Conservation (phyloP, 2,329 filamentous ascomycete species). For the Stachybotrys chartarum region DNA sequence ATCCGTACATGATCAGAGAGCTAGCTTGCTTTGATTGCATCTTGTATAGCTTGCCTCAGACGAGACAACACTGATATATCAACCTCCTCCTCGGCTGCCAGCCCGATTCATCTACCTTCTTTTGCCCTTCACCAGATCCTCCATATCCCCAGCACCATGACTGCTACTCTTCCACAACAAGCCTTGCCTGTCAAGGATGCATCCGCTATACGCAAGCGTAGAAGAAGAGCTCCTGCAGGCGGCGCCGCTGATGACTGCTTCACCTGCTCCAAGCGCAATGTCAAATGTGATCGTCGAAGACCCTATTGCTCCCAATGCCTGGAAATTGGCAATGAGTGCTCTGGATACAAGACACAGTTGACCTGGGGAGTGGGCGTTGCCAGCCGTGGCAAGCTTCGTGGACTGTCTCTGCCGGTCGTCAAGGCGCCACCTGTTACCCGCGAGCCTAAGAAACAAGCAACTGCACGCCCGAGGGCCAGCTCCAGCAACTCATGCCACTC, state of each 20-base stretch:
- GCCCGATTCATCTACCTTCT: background rate
- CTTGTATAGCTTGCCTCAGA: background rate
- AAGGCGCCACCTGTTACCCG: conserved; percentile 49
- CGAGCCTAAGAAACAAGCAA: conserved; percentile 39
- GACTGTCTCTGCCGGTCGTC: conserved; percentile 68
- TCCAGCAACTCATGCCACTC: background rate
- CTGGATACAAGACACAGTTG: conserved; percentile 91
- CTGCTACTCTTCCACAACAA: conserved; percentile 38
- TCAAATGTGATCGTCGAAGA: conserved; percentile 82
- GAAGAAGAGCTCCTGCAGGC: conserved; percentile 80
- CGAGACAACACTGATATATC: background rate
- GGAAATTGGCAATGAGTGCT: conserved; percentile 85
- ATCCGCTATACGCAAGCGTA: conserved; percentile 58
- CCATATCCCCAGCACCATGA: conserved; percentile 29
- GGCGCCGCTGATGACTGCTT: conserved; percentile 95
- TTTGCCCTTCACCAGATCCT: background rate
- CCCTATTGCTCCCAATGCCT: conserved; percentile 95
- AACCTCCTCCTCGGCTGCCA: background rate
- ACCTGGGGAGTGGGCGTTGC: conserved; percentile 96
- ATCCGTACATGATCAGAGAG: too few species aligned
- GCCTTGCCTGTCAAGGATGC: conserved; percentile 40
- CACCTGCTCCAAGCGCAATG: conserved; percentile 74
- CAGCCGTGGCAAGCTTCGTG: conserved; percentile 88
- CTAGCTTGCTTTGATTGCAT: background rate
- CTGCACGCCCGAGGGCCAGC: conserved; percentile 35